Base-by-base conservation (phyloP, 306 rosid genomes). In the Medicago lupulina region DNA sequence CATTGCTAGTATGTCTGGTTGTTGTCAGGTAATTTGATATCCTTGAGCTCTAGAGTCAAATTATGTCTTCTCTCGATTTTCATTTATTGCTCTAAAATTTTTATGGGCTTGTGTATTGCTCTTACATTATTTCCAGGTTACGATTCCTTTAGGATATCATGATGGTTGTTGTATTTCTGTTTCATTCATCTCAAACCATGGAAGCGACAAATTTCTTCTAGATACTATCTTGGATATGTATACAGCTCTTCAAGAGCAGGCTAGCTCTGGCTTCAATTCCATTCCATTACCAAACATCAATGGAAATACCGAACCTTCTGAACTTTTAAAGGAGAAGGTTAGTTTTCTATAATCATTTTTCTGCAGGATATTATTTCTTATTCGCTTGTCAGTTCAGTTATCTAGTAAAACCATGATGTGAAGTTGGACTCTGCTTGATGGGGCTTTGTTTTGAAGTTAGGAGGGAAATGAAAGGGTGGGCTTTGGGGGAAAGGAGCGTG, bases 201-300 rank as follows among this genome's bases (percentile, higher is more conserved):
- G 94, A 67, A 86, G 82, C 23, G 98, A 92, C 84, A 92, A 92
- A 64, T 92, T 92, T 90, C 98, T 92, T 84, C 98, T 92, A 67
- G 92, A 90, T 75, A 88, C 82, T 41, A 82, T 92, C 80, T 82
- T 92, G 92, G 96, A 88, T 81, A 82, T 90, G 83, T 79, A 89
- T 86, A 15, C 87, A 47, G 73, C 81, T 74, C 88, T 92, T 79
- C 87, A 86, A 85, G 86, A 86, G 88, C 88, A 86, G 85, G 84
- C 70, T 60, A 67, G 84, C 69, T 69, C 71, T 57, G 89, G 87
- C 23, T 81, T 86, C 72, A 18, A 67, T 81, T 73, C 75, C 72
- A 70, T 80, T 69, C 81, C 87, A 16, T 61, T 85, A 63, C 82
- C 84, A 75, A 87, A 86, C 67, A 80, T 86, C 79, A 90, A 93